Evolutionary conservation across 1,139 yeast species (phyloP).

Genomic region (Candida sanyaensis): DNA sequence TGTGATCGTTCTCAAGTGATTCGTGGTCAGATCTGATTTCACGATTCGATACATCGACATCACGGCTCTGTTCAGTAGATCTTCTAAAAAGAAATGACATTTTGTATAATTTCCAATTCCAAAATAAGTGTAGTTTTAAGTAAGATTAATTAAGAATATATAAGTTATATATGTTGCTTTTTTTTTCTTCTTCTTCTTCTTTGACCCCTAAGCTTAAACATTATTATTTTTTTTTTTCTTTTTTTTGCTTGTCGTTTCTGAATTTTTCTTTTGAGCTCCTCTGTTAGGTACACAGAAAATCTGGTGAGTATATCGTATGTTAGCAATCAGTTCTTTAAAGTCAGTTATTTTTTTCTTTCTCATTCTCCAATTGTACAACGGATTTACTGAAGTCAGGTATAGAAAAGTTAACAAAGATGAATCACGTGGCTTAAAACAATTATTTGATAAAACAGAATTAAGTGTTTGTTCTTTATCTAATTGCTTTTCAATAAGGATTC

Average conservation of each 20-base stretch:
- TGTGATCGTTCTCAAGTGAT: neutral
- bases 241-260: neutral
- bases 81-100: slow-evolving; percentile 15
- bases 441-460: too few relatives aligned
- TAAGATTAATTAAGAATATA: neutral
- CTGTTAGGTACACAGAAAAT: neutral
- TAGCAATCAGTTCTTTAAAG: too few relatives aligned
- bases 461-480: too few relatives aligned
- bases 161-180: neutral
- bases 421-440: too few relatives aligned
- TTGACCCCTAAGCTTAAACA: neutral
- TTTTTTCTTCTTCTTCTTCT: neutral
- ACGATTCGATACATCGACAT: neutral
- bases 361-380: neutral
- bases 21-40: slow-evolving; percentile 1
- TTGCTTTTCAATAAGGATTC: too few relatives aligned
- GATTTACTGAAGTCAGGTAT: neutral
- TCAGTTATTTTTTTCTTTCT: too few relatives aligned
- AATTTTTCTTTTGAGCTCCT: neutral
- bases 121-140: neutral
- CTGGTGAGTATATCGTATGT: neutral
- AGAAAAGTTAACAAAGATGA: neutral
- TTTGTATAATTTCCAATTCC: neutral
- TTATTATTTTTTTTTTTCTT: neutral
- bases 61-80: slow-evolving; percentile 47